Evolutionary conservation across 2,329 filamentous ascomycete genomes (phyloP).

Genomic region (Fusarium keratoplasticum): DNA sequence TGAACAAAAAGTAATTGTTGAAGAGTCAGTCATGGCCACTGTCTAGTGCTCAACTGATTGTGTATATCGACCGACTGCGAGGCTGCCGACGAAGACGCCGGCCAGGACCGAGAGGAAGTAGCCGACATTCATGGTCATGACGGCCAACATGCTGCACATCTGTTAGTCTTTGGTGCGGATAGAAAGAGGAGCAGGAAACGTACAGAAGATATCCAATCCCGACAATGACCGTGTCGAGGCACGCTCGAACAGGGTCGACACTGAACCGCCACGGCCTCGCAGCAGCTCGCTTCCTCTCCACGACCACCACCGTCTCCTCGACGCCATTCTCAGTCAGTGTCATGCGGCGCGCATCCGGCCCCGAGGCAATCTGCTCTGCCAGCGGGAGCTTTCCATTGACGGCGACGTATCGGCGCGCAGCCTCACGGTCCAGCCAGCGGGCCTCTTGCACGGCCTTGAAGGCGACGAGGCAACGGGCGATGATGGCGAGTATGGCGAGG

Average conservation of each 20-base stretch:
- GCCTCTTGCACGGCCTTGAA: slow-evolving; percentile 72
- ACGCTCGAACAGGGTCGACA: slow-evolving; percentile 80
- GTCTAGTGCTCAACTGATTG: slow-evolving; percentile 59
- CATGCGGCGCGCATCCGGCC: slow-evolving; percentile 72
- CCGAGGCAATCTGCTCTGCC: slow-evolving; percentile 68
- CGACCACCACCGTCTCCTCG: slow-evolving; percentile 83
- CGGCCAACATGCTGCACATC: slow-evolving; percentile 83
- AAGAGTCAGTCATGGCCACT: neutral
- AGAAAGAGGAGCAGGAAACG: slow-evolving; percentile 54
- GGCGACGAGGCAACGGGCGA: slow-evolving; percentile 79
- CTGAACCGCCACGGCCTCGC: slow-evolving; percentile 82
- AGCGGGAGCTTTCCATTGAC: slow-evolving; percentile 73
- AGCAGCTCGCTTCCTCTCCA: slow-evolving; percentile 66
- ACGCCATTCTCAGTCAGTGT: slow-evolving; percentile 78
- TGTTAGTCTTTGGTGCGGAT: slow-evolving; percentile 4
- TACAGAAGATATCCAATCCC: slow-evolving; percentile 88
- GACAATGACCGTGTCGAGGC: slow-evolving; percentile 76
- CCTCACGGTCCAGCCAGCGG: slow-evolving; percentile 76
- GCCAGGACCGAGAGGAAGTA: slow-evolving; percentile 85
- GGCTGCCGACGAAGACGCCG: slow-evolving; percentile 86
- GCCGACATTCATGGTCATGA: slow-evolving; percentile 90
- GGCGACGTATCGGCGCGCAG: slow-evolving; percentile 80
- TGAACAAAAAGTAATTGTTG: neutral
- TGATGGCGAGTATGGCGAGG: slow-evolving; percentile 78
- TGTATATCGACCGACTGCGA: slow-evolving; percentile 79